A percentile compares a stretch with the other conserved stretches of the same genome.
These are phyloP conservation scores for Phytophthora litchii DNA, from an alignment of 352 stramenopile genomes.

Conservation along the genomic window DNA sequence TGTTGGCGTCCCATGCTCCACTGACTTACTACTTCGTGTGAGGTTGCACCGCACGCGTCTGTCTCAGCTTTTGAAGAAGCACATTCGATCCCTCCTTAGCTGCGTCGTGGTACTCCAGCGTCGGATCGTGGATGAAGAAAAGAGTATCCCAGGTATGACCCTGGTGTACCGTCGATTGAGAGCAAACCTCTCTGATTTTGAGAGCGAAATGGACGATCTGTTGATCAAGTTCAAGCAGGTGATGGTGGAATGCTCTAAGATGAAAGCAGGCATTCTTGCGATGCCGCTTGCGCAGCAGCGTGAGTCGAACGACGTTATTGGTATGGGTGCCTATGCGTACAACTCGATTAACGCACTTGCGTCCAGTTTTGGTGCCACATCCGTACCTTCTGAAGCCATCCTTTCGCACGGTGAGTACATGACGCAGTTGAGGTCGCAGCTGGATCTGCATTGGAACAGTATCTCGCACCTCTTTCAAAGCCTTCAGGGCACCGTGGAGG, in stretches of 20 bases:
- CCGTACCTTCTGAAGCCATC: slow-evolving; percentile 71
- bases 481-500: slow-evolving; percentile 73
- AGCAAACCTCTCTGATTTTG: slow-evolving; percentile 61
- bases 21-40: slow-evolving; percentile 75
- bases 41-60: slow-evolving; percentile 72
- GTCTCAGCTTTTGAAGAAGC: slow-evolving; percentile 72
- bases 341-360: slow-evolving; percentile 85
- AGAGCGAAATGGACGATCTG: slow-evolving; percentile 70
- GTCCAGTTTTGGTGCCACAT: slow-evolving; percentile 64
- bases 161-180: slow-evolving; percentile 76
- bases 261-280: slow-evolving; percentile 80
- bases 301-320: slow-evolving; percentile 71
- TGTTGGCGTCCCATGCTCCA: slow-evolving; percentile 63
- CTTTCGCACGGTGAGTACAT: slow-evolving; percentile 88
- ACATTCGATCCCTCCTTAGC: slow-evolving; percentile 73
- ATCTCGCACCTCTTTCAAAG: slow-evolving; percentile 84
- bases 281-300: slow-evolving; percentile 77
- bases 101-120: slow-evolving; percentile 78
- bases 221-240: slow-evolving; percentile 77
- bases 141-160: slow-evolving; percentile 78
- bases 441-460: slow-evolving; percentile 89
- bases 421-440: slow-evolving; percentile 83
- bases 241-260: slow-evolving; percentile 78
- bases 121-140: slow-evolving; percentile 78
- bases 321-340: slow-evolving; percentile 73